Evolutionary conservation across 305 asterid genomes (phyloP), one percentile per base, ranked within the genome.

Genomic region (Fraxinus paxiana): DNA sequence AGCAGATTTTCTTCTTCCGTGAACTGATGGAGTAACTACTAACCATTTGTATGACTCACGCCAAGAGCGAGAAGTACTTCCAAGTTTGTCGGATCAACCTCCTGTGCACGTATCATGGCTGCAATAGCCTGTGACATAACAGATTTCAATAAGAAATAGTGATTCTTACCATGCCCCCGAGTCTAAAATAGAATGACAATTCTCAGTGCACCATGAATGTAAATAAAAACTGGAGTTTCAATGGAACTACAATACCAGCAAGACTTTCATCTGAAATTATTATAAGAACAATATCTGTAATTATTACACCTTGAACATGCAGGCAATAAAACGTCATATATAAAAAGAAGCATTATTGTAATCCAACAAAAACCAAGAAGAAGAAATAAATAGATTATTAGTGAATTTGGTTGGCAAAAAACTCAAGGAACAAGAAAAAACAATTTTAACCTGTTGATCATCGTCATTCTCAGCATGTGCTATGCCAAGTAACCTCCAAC

Each of bases 1-100:
- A 9, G 33, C 71, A 63, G 65, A 24, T 5, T 54, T 70, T 48
- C 46, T 67, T 48, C 35, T 67, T 59, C 51, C 46, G 4, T 77
- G 77, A 75, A 77, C 69, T 46, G 59, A 72, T 33, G 83, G 75
- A 77, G 80, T 79, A 81, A 84, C 61, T 83, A 92, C 97, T 84
- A 41, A 94, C 99, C 99, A 89, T 96, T 96, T 63, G 99, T 96
- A 86, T 96, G 97, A 81, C 99, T 96, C 88, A 96, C 99, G 54
- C 99, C 99, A 88, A 96, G 98, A 75, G 99, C 93, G 48, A 96
- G 97, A 85, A 96, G 96, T 79, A 96, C 99, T 91, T 96, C 99
- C 87, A 96, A 84, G 88, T 96, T 96, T 83, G 97, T 88, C 5
- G 99, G 97, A 88, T 96, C 97, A 79, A 87, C 99, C 88, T 91